Conservation (phyloP, 108 stramenopile species). For the Asterionellopsis glacialis region DNA sequence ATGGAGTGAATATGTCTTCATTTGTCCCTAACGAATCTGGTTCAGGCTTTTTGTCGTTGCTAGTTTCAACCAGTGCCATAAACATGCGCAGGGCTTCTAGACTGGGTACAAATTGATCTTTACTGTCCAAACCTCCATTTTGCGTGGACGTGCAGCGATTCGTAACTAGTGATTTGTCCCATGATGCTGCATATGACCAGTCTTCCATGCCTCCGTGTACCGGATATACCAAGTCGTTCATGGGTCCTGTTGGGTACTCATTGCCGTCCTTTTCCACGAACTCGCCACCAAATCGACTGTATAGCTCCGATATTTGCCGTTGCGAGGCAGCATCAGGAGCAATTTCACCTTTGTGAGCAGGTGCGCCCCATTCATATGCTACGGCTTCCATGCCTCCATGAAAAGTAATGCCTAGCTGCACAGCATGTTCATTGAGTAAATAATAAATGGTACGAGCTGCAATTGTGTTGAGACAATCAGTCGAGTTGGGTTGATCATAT, state of each 20-base stretch:
- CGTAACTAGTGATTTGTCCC: not conserved
- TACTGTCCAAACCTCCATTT: slow-evolving; percentile 50
- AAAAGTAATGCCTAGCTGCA: slow-evolving; percentile 82
- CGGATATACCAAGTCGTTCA: slow-evolving; percentile 76
- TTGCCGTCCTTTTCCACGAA: slow-evolving; percentile 13
- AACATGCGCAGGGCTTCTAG: slow-evolving; percentile 21
- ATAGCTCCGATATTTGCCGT: slow-evolving; percentile 27
- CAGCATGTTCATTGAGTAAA: slow-evolving; percentile 68
- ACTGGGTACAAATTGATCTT: slow-evolving; percentile 38
- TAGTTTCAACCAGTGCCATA: slow-evolving; percentile 40
- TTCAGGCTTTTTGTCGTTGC: not conserved
- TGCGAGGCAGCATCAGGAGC: slow-evolving; percentile 62
- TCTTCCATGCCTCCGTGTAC: slow-evolving; percentile 79
- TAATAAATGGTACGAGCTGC: slow-evolving; percentile 84
- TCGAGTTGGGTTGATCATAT: slow-evolving; percentile 37
- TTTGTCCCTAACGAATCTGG: slow-evolving; percentile 52
- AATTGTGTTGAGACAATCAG: slow-evolving; percentile 72
- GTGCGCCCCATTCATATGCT: slow-evolving; percentile 90
- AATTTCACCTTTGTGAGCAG: slow-evolving; percentile 20
- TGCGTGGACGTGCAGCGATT: slow-evolving; percentile 54
- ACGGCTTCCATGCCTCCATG: slow-evolving; percentile 92
- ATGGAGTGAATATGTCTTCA: slow-evolving; percentile 31
- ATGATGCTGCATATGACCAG: slow-evolving; percentile 33
- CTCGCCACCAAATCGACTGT: slow-evolving; percentile 45
- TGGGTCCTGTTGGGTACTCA: slow-evolving; percentile 50